A percentile compares a stretch with the other conserved stretches of the same genome.
These are phyloP conservation scores for Vinca minor DNA, from an alignment of 257 asterid genomes.

Conservation along the genomic window DNA sequence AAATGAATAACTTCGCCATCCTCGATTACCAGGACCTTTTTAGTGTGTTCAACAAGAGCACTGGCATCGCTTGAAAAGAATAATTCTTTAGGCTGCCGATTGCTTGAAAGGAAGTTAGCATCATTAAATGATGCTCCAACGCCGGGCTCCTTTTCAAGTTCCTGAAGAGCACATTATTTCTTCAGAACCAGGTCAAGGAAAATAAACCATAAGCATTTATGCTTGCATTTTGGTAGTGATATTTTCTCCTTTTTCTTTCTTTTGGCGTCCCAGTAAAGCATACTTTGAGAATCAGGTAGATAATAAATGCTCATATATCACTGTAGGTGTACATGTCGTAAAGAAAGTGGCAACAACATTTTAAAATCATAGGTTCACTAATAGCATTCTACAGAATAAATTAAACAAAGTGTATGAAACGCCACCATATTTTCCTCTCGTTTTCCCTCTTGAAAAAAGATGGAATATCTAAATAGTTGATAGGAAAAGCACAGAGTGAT, in stretches of 20 bases:
- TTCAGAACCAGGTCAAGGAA: slow-evolving; percentile 10
- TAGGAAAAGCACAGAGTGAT: background rate
- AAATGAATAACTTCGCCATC: slow-evolving; percentile 87
- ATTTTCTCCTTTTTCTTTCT: slow-evolving; percentile 1
- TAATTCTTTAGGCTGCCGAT: slow-evolving; percentile 67
- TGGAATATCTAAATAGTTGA: background rate
- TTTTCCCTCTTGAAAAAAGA: background rate
- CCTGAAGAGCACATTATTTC: slow-evolving; percentile 39
- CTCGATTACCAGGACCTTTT: slow-evolving; percentile 77
- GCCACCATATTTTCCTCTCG: too few species aligned
- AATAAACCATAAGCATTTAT: background rate
- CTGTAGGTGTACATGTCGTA: background rate
- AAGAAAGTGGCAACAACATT: background rate
- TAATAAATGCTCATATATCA: background rate
- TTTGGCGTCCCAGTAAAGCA: background rate
- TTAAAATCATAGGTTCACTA: background rate
- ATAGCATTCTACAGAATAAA: background rate
- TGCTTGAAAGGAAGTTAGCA: slow-evolving; percentile 48
- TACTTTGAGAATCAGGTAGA: background rate
- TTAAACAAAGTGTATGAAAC: background rate
- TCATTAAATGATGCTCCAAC: slow-evolving; percentile 54
- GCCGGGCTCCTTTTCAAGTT: slow-evolving; percentile 40
- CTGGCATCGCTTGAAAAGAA: slow-evolving; percentile 85
- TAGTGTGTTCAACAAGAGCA: slow-evolving; percentile 93
- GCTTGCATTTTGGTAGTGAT: too few species aligned